These are phyloP conservation scores for Perkinsus chesapeaki DNA, from an alignment of 169 alveolate genomes.

Conservation along the genomic window DNA sequence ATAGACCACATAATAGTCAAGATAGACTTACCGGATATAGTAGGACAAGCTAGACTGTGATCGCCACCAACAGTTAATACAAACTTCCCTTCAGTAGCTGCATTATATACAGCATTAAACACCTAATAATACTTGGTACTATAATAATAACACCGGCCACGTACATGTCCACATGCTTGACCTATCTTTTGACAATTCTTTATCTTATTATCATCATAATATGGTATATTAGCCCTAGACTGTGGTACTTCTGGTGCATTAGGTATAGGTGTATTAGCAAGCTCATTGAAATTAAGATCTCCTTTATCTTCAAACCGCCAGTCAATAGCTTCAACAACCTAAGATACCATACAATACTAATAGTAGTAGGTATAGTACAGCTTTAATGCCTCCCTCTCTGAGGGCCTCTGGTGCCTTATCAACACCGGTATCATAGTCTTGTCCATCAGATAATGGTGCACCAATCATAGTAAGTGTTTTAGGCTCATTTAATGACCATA, in stretches of 20 bases:
- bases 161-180: background rate
- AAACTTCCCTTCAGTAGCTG: background rate
- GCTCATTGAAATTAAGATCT: background rate
- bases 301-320: background rate
- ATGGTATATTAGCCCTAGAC: background rate
- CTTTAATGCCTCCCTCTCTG: background rate
- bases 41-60: constrained; percentile 8
- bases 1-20: background rate
- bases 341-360: background rate
- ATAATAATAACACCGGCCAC: background rate
- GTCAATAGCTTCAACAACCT: background rate
- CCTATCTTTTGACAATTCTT: background rate
- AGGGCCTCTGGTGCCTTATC: background rate
- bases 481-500: background rate
- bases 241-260: background rate
- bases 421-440: background rate
- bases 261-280: background rate
- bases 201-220: background rate
- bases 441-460: background rate
- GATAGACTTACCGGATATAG: background rate
- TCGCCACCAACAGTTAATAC: constrained; percentile 14
- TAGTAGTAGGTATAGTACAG: background rate
- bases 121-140: background rate
- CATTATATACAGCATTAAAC: background rate
- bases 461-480: background rate